phyloP scores from a whole-genome alignment of 1,284 basidiomycete species.

The Ganoderma boninense region DNA sequence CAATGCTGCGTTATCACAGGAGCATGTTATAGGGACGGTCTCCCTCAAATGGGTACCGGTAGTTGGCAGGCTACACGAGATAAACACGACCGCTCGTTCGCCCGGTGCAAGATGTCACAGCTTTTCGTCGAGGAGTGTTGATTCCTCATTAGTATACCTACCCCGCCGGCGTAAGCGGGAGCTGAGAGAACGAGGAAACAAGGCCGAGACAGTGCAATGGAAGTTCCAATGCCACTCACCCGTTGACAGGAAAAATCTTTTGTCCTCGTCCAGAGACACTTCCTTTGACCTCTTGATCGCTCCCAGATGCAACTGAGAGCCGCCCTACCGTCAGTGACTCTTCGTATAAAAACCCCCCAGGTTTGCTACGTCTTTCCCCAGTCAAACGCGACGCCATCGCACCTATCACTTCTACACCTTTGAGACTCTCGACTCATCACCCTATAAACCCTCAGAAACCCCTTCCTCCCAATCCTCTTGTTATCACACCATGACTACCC shows the following conservation, averaged over 20 bases:
- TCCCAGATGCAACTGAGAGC: too few species aligned
- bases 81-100: slow-evolving; percentile 78
- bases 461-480: background rate
- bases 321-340: too few species aligned
- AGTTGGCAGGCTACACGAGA: too few species aligned
- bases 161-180: background rate
- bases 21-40: slow-evolving; percentile 60
- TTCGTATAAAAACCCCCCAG: background rate
- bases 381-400: background rate
- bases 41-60: slow-evolving; percentile 67
- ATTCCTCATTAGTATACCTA: slow-evolving; percentile 57
- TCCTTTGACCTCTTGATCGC: background rate
- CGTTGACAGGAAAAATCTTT: too few species aligned
- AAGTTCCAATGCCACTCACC: background rate
- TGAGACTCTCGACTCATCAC: background rate
- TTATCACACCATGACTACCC: background rate
- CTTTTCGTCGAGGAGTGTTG: slow-evolving; percentile 96
- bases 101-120: slow-evolving; percentile 94
- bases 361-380: background rate
- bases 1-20: too few species aligned
- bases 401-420: background rate
- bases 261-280: background rate
- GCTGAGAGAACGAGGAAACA: background rate
- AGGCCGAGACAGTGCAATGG: background rate
- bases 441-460: background rate